phyloP scores from a whole-genome alignment of 768 basidiomycete species.

The Leccinum subgranulosum region DNA sequence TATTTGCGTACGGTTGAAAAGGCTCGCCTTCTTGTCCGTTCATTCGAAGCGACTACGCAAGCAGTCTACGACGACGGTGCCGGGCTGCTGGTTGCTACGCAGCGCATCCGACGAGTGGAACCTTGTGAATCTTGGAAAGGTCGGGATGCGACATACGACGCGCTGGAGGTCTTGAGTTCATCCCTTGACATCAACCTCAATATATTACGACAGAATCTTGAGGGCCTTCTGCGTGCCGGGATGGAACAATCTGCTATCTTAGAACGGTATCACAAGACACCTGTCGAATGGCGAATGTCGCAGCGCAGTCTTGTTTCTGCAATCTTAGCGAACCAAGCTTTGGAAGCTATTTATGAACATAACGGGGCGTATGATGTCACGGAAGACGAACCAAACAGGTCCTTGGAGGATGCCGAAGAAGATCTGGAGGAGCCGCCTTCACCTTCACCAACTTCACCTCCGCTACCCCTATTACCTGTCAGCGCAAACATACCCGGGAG shows the following conservation, averaged over 20 bases:
- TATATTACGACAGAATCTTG: slow-evolving; percentile 36
- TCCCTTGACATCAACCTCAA: slow-evolving; percentile 35
- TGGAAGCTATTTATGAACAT: slow-evolving; percentile 17
- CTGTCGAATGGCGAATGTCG: slow-evolving; percentile 47
- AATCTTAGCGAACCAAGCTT: slow-evolving; percentile 21
- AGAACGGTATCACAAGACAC: slow-evolving; percentile 36
- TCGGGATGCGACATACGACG: slow-evolving; percentile 24
- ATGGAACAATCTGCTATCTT: slow-evolving; percentile 40
- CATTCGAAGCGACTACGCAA: slow-evolving; percentile 47
- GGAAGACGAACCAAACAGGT: slow-evolving; percentile 10
- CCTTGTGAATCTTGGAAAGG: slow-evolving; percentile 23
- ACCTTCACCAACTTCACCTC: neutral
- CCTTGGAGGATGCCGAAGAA: slow-evolving; percentile 9
- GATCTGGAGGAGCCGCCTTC: neutral
- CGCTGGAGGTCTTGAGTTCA: slow-evolving; percentile 27
- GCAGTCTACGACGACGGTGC: slow-evolving; percentile 49
- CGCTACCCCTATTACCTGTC: slow-evolving; percentile 11
- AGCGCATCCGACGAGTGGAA: slow-evolving; percentile 30
- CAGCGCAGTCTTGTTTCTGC: slow-evolving; percentile 36
- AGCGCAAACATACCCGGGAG: slow-evolving; percentile 5
- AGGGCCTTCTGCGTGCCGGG: slow-evolving; percentile 36
- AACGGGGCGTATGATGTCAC: slow-evolving; percentile 5
- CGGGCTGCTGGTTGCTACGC: slow-evolving; percentile 38
- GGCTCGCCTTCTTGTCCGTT: slow-evolving; percentile 45
- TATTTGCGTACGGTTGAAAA: slow-evolving; percentile 43